These are phyloP conservation scores for Ceratocystis albifundus DNA, from an alignment of 2,329 filamentous ascomycete species.

Conservation along the genomic window DNA sequence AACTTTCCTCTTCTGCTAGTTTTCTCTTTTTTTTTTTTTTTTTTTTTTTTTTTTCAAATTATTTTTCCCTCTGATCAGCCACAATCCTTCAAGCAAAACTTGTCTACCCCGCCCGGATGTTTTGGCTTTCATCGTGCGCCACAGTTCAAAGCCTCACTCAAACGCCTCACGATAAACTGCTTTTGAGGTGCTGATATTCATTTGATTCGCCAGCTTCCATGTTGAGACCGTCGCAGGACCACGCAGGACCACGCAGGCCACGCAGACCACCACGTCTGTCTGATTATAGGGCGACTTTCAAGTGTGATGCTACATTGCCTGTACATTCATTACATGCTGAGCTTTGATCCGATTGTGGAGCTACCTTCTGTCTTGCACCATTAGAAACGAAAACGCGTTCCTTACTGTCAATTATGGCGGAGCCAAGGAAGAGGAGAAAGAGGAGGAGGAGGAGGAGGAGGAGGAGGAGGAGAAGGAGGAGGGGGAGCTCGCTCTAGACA, in stretches of 20 bases:
- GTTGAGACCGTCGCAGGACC: no score
- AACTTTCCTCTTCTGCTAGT: not conserved
- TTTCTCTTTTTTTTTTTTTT: not conserved
- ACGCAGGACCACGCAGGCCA: not conserved
- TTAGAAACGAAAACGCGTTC: not conserved
- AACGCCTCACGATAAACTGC: not conserved
- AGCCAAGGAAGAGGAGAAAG: not conserved
- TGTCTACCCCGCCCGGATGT: not conserved
- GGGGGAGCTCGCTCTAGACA: not conserved
- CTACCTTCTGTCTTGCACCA: not conserved
- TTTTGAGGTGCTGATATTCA: not conserved
- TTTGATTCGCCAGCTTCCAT: not conserved
- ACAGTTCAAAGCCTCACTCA: not conserved
- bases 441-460: no score
- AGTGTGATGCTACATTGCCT: not conserved
- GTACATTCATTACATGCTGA: not conserved
- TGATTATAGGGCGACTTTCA: not conserved
- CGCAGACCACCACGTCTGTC: not conserved
- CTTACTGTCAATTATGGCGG: not conserved
- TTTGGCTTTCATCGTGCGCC: not conserved
- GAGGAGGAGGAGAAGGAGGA: no score
- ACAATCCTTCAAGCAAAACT: conserved; percentile 5
- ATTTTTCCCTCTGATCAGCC: not conserved
- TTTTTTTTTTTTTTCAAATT: no score
- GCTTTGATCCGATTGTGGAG: conserved; percentile 10